These are phyloP conservation scores for Colletotrichum costaricense DNA, from an alignment of 2,329 filamentous ascomycete genomes.

Conservation along the genomic window DNA sequence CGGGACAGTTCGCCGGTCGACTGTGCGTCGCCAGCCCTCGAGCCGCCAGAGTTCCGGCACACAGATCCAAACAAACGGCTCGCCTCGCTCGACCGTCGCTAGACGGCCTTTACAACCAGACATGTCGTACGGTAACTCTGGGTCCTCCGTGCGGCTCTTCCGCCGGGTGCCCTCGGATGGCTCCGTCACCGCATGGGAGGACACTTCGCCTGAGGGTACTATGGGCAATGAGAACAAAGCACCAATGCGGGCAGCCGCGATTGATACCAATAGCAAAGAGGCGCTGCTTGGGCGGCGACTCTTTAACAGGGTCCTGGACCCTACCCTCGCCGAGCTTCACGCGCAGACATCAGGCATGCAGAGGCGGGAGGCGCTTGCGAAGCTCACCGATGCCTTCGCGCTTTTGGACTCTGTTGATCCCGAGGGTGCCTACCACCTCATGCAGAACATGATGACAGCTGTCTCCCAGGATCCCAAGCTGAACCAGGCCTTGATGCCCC, in stretches of 20 bases:
- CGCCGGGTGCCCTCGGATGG: slow-evolving; percentile 83
- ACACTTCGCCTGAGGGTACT: slow-evolving; percentile 53
- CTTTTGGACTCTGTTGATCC: slow-evolving; percentile 88
- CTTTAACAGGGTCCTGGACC: slow-evolving; percentile 85
- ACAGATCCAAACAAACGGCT: slow-evolving; percentile 50
- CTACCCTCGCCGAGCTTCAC: slow-evolving; percentile 85
- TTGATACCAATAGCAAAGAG: slow-evolving; percentile 79
- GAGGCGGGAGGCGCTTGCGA: slow-evolving; percentile 86
- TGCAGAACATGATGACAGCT: slow-evolving; percentile 81
- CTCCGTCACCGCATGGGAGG: slow-evolving; percentile 56
- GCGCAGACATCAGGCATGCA: slow-evolving; percentile 76
- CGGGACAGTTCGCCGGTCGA: slow-evolving; percentile 71
- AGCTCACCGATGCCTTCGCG: slow-evolving; percentile 87
- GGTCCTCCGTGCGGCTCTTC: slow-evolving; percentile 92
- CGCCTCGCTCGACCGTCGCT: slow-evolving; percentile 55
- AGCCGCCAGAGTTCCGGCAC: slow-evolving; percentile 58
- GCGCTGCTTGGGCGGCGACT: slow-evolving; percentile 83
- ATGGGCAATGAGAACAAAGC: slow-evolving; percentile 74
- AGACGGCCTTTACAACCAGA: slow-evolving; percentile 89
- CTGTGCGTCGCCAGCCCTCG: slow-evolving; percentile 61
- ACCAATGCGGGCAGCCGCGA: slow-evolving; percentile 55
- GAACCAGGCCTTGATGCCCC: slow-evolving; percentile 57
- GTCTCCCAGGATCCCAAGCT: slow-evolving; percentile 78
- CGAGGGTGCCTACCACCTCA: slow-evolving; percentile 87
- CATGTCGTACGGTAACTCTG: slow-evolving; percentile 92